Evolutionary conservation across 2,329 filamentous ascomycete genomes (phyloP).

Genomic region (Fusarium neocosmosporiellum): DNA sequence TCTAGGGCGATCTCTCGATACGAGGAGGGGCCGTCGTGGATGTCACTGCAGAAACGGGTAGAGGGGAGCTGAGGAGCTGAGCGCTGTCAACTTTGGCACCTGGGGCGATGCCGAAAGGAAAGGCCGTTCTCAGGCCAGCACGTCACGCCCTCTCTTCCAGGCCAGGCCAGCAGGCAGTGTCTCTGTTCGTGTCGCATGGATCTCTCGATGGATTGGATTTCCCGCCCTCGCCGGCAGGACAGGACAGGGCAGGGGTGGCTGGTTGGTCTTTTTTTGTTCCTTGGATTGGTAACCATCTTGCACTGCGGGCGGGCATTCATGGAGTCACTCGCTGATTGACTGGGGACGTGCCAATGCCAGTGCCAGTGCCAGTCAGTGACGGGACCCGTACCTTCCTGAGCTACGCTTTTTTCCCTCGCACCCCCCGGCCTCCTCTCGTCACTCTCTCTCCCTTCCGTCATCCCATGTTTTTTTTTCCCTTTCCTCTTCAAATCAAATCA

Average conservation of each 20-base stretch:
- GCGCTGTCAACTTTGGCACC: background rate
- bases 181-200: conserved; percentile 1
- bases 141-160: background rate
- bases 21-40: conserved; percentile 7
- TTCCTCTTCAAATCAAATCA: background rate
- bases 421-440: conserved; percentile 15
- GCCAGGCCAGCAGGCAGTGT: background rate
- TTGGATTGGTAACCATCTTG: background rate
- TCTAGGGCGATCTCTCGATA: conserved; percentile 26
- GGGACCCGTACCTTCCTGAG: conserved; percentile 6
- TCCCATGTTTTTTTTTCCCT: conserved; percentile 19
- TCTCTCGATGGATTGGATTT: background rate
- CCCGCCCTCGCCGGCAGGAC: background rate
- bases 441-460: conserved; percentile 8
- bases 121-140: background rate
- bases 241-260: background rate
- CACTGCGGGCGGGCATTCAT: background rate
- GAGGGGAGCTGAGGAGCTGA: background rate
- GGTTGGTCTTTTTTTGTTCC: background rate
- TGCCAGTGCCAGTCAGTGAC: background rate
- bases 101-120: background rate
- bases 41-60: conserved; percentile 8
- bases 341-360: conserved; percentile 14
- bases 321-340: background rate
- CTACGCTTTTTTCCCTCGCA: conserved; percentile 8